Conservation (phyloP, 129 eudicot species). For the Flaveria linearis region DNA sequence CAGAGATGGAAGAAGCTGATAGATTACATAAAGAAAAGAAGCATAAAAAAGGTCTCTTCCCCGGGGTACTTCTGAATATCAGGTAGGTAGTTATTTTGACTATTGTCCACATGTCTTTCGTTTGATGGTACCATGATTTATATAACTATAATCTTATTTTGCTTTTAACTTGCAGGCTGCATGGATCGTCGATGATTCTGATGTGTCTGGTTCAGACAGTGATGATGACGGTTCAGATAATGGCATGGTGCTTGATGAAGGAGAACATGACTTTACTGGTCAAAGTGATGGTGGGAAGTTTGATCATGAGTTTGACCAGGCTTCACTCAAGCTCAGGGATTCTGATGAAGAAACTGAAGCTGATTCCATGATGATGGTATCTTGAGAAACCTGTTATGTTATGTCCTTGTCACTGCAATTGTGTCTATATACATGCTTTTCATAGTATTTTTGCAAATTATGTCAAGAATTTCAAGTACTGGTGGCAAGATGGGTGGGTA, state of each 20-base stretch:
- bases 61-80: constrained; percentile 89
- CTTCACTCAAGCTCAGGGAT: constrained; percentile 66
- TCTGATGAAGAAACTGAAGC: constrained; percentile 83
- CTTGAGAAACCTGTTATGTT: not conserved
- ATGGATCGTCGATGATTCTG: constrained; percentile 93
- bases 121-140: not conserved
- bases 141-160: not conserved
- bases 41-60: constrained; percentile 68
- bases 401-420: constrained; percentile 1
- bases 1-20: constrained; percentile 96
- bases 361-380: constrained; percentile 83
- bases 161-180: constrained; percentile 67
- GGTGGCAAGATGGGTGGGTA: not conserved
- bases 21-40: constrained; percentile 61
- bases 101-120: not conserved
- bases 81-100: constrained; percentile 42
- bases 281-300: constrained; percentile 39
- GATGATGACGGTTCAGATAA: constrained; percentile 64
- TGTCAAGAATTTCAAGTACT: not conserved
- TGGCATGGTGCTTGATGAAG: constrained; percentile 73
- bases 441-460: not conserved
- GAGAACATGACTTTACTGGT: constrained; percentile 38
- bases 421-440: not conserved
- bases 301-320: constrained; percentile 77
- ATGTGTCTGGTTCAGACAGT: constrained; percentile 55